These are phyloP conservation scores for Pichia paraexigua DNA, from an alignment of 805 yeast species.

Conservation along the genomic window DNA sequence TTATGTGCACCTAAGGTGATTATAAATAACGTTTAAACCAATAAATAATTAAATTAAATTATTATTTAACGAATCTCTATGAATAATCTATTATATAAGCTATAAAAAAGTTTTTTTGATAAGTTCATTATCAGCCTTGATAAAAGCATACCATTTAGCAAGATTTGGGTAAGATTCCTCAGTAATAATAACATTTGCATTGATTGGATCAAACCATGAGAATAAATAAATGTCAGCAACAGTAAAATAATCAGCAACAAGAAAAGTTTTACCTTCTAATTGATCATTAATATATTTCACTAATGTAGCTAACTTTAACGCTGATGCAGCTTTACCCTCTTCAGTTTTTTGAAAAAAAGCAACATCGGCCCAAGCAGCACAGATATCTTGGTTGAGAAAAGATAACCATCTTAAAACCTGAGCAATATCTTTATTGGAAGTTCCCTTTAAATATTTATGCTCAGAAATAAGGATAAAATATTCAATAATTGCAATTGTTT, in stretches of 20 bases:
- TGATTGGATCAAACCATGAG: neutral
- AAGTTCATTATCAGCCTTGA: neutral
- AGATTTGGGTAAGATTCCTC: neutral
- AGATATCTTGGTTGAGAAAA: conserved; percentile 56
- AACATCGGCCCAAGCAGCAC: neutral
- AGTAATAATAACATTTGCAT: neutral
- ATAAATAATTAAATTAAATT: neutral
- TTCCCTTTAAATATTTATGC: conserved; percentile 41
- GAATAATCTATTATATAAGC: neutral
- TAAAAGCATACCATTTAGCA: neutral
- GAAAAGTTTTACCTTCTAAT: neutral
- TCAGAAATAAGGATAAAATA: conserved; percentile 34
- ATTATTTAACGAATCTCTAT: neutral
- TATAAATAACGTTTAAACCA: neutral
- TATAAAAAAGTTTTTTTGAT: neutral
- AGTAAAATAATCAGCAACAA: neutral
- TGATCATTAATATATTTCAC: conserved; percentile 2
- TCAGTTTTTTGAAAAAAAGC: neutral
- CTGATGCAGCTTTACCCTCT: neutral
- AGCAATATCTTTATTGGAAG: conserved; percentile 52
- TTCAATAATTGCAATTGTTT: conserved; percentile 51
- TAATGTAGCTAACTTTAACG: neutral
- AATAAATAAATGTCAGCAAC: neutral
- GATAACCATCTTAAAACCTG: conserved; percentile 69
- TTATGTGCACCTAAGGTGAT: conserved; percentile 22